A percentile compares a stretch with the other conserved stretches of the same genome.
These are phyloP conservation scores for Cyclotella baltica DNA, from an alignment of 108 stramenopile genomes.

Conservation along the genomic window DNA sequence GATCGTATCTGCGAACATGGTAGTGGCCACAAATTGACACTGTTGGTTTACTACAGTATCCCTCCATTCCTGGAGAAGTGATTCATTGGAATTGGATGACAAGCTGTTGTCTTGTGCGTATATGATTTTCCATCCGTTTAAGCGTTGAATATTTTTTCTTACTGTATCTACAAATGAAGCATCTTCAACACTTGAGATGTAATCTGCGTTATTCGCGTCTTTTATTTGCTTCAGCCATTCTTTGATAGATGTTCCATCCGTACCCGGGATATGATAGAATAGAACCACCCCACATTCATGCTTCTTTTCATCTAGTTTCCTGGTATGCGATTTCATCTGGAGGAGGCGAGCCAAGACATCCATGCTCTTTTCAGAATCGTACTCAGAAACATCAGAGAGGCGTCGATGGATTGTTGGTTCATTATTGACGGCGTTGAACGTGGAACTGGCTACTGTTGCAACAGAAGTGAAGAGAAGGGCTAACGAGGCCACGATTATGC, in stretches of 20 bases:
- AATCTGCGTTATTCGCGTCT: conserved; percentile 29
- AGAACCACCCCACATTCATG: conserved; percentile 43
- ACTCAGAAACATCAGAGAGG: background rate
- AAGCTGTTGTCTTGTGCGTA: conserved; percentile 34
- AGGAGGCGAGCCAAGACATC: conserved; percentile 1
- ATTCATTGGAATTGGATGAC: conserved; percentile 15
- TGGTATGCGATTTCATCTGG: conserved; percentile 25
- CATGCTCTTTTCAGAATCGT: background rate
- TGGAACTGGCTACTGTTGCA: background rate
- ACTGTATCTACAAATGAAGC: conserved; percentile 21
- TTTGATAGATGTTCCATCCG: conserved; percentile 20
- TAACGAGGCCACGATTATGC: background rate
- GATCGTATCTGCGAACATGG: conserved; percentile 35
- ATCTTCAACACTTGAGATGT: conserved; percentile 33
- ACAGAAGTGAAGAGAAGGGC: background rate
- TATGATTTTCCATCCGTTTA: conserved; percentile 38
- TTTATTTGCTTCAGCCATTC: conserved; percentile 36
- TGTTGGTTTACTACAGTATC: conserved; percentile 23
- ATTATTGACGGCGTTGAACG: background rate
- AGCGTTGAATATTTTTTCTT: conserved; percentile 19
- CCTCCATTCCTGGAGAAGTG: conserved; percentile 20
- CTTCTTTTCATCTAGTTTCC: conserved; percentile 40
- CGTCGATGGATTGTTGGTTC: background rate
- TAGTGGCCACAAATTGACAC: conserved; percentile 36
- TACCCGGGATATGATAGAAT: conserved; percentile 42